A percentile compares a stretch with the other conserved stretches of the same genome.
These are phyloP conservation scores for Xanthoceras sorbifolium DNA, from an alignment of 345 rosid species.

Conservation along the genomic window DNA sequence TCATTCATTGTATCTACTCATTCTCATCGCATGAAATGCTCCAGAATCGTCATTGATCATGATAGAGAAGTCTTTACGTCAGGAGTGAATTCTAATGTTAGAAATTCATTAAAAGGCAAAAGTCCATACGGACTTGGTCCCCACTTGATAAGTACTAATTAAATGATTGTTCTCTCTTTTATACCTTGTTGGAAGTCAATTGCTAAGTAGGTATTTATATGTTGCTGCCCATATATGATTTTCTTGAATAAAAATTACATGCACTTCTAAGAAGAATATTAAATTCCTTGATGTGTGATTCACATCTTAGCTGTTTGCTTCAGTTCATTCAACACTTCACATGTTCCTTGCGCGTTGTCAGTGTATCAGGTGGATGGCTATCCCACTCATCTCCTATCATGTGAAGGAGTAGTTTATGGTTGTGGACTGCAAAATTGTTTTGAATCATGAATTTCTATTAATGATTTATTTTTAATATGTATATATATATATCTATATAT, in stretches of 20 bases:
- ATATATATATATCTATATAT: not conserved
- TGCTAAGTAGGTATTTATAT: not conserved
- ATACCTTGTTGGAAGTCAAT: not conserved
- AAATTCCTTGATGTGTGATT: slow-evolving; percentile 2
- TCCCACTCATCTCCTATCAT: not conserved
- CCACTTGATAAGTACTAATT: not conserved
- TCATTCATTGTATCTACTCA: not conserved
- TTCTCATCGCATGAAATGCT: not conserved
- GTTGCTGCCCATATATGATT: not conserved
- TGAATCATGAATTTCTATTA: not conserved
- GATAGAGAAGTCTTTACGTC: not conserved
- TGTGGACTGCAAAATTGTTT: not conserved
- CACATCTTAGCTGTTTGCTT: not conserved
- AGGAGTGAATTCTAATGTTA: not conserved
- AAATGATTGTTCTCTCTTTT: not conserved
- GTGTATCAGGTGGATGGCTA: not conserved
- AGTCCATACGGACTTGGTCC: not conserved
- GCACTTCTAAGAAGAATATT: not conserved
- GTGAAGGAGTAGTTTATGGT: not conserved
- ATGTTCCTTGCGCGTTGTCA: not conserved
- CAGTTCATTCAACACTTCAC: not conserved
- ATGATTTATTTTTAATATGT: not conserved
- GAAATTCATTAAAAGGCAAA: not conserved
- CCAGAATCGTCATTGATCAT: not conserved
- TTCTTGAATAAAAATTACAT: not conserved